These are phyloP conservation scores for Wickerhamomyces mucosus DNA, from an alignment of 805 yeast species.

Conservation along the genomic window DNA sequence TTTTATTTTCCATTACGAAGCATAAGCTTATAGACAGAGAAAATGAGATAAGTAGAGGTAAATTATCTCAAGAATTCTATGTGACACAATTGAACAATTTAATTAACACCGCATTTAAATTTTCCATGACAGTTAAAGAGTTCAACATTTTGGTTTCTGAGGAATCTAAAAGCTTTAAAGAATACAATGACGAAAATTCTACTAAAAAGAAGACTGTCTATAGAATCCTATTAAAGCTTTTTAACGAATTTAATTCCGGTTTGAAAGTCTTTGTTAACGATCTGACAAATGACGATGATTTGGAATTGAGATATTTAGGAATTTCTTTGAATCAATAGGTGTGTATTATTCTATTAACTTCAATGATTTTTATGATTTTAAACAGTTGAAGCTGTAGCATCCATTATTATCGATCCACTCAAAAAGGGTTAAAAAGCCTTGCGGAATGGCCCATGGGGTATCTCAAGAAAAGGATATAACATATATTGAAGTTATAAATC, in stretches of 20 bases:
- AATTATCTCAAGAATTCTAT: slow-evolving; percentile 28
- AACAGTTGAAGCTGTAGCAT: no score
- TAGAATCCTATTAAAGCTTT: slow-evolving; percentile 31
- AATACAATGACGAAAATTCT: slow-evolving; percentile 22
- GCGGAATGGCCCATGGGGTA: no score
- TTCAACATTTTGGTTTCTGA: slow-evolving; percentile 23
- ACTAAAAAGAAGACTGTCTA: slow-evolving; percentile 14
- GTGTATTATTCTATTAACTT: no score
- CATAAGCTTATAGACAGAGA: slow-evolving; percentile 25
- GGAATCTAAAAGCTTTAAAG: slow-evolving; percentile 14
- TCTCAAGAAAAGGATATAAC: no score
- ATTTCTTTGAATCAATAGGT: slow-evolving; percentile 16
- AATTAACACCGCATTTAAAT: slow-evolving; percentile 28
- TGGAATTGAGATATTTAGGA: slow-evolving; percentile 40
- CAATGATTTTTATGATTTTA: no score
- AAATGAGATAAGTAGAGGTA: slow-evolving; percentile 22
- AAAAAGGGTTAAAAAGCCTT: no score
- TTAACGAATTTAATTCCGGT: slow-evolving; percentile 33
- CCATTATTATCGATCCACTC: no score
- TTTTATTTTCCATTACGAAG: slow-evolving; percentile 27
- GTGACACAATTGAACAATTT: slow-evolving; percentile 32
- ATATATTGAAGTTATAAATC: no score
- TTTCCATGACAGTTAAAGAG: slow-evolving; percentile 28
- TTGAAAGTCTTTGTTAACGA: slow-evolving; percentile 38
- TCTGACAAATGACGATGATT: slow-evolving; percentile 40